Conservation (phyloP, 805 yeast species). For the Zygosaccharomyces kombuchaensis region DNA sequence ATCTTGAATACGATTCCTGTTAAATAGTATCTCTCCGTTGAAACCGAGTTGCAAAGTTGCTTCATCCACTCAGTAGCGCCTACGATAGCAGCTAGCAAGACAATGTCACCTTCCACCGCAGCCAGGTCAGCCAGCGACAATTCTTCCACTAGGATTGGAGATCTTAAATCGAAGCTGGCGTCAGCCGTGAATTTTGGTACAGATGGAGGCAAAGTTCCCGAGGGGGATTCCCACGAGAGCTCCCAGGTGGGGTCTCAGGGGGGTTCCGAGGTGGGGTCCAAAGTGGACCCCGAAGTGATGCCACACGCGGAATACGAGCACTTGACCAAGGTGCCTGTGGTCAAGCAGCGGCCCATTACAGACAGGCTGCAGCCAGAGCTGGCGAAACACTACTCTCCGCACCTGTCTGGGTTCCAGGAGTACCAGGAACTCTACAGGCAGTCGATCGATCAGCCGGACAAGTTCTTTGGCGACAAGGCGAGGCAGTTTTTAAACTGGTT, state of each 20-base stretch:
- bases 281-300: constrained; percentile 5
- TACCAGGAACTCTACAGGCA: constrained; percentile 66
- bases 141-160: constrained; percentile 8
- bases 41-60: not conserved
- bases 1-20: too few relatives aligned
- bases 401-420: constrained; percentile 57
- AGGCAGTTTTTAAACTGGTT: constrained; percentile 74
- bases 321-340: constrained; percentile 24
- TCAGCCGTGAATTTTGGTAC: constrained; percentile 3
- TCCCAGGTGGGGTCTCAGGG: too few relatives aligned
- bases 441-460: constrained; percentile 75
- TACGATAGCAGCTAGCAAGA: not conserved
- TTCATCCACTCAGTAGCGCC: too few relatives aligned
- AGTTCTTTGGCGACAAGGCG: constrained; percentile 76
- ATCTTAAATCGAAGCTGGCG: constrained; percentile 8
- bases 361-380: constrained; percentile 20
- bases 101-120: not conserved
- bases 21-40: too few relatives aligned
- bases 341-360: constrained; percentile 22
- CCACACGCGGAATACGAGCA: constrained; percentile 26
- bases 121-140: not conserved
- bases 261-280: not conserved
- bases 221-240: not conserved
- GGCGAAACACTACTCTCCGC: constrained; percentile 44
- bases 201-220: not conserved